A percentile compares a stretch with the other conserved stretches of the same genome.
These are phyloP conservation scores for Erigeron canadensis DNA, from an alignment of 129 eudicot species.

Conservation along the genomic window DNA sequence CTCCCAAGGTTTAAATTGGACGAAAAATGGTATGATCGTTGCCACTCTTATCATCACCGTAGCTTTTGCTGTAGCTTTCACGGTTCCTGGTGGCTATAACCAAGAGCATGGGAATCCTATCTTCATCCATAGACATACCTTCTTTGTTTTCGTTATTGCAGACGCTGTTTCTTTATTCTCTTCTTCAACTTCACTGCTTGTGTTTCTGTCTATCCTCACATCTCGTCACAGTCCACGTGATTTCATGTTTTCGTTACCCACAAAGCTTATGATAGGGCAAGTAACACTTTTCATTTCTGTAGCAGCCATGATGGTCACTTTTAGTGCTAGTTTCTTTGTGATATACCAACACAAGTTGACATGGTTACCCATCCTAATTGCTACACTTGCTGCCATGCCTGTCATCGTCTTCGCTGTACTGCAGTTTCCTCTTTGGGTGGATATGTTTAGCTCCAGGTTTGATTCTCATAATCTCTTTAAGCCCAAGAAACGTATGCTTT, in stretches of 20 bases:
- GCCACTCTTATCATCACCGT: background rate
- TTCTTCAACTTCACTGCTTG: background rate
- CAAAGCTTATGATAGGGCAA: background rate
- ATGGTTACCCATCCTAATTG: background rate
- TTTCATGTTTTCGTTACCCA: background rate
- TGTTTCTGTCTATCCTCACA: background rate
- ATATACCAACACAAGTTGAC: background rate
- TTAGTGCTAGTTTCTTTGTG: conserved; percentile 24
- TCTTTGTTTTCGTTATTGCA: background rate
- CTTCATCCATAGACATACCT: background rate
- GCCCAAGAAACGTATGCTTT: too few species aligned
- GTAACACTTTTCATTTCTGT: background rate
- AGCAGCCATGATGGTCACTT: conserved; percentile 12
- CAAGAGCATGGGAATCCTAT: background rate
- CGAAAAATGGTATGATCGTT: background rate
- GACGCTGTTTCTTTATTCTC: background rate
- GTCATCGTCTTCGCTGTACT: background rate
- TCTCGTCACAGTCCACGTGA: background rate
- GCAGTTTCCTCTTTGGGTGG: background rate
- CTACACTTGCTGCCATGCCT: background rate
- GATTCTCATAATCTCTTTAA: background rate
- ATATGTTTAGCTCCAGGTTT: background rate
- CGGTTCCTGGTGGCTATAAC: background rate
- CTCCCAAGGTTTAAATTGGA: background rate
- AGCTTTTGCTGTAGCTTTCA: background rate